Percentiles rank a stretch among this genome's conserved stretches.
Evolutionary conservation across 1,284 basidiomycete genomes (phyloP).

Genomic region (Coniferiporia sulphurascens): DNA sequence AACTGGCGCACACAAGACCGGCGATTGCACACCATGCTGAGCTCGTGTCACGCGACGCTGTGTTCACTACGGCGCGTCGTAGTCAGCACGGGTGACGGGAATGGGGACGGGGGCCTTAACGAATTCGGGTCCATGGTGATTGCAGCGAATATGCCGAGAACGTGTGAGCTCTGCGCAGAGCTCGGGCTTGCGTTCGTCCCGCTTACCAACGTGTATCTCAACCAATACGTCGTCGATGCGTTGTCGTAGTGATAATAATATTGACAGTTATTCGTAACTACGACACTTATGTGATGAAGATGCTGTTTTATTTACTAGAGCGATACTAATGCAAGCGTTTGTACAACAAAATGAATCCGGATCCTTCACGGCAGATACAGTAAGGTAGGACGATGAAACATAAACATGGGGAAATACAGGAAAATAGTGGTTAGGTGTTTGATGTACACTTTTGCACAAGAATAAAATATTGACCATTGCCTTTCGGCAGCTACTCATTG

Average conservation of each 20-base stretch:
- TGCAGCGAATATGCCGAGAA: neutral
- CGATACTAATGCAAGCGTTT: neutral
- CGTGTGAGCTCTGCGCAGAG: neutral
- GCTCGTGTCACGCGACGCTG: neutral
- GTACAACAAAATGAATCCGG: neutral
- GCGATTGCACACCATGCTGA: neutral
- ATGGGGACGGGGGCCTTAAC: neutral
- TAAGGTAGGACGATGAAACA: too few relatives aligned
- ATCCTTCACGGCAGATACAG: too few relatives aligned
- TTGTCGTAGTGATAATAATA: neutral
- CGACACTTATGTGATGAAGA: too few relatives aligned
- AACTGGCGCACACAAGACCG: constrained; percentile 11
- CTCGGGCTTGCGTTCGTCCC: neutral
- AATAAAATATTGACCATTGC: too few relatives aligned
- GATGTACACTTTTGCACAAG: too few relatives aligned
- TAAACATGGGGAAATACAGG: neutral
- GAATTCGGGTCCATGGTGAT: neutral
- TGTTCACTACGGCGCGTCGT: neutral
- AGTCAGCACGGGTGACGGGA: neutral
- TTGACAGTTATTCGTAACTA: too few relatives aligned
- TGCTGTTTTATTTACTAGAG: neutral
- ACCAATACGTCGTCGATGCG: constrained; percentile 1
- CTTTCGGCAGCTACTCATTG: neutral
- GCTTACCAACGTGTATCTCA: neutral
- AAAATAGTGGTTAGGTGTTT: too few relatives aligned